Percentiles rank a stretch among this genome's conserved stretches.
Evolutionary conservation across 2,329 filamentous ascomycete species (phyloP).

Genomic region (Diaporthe capsici): DNA sequence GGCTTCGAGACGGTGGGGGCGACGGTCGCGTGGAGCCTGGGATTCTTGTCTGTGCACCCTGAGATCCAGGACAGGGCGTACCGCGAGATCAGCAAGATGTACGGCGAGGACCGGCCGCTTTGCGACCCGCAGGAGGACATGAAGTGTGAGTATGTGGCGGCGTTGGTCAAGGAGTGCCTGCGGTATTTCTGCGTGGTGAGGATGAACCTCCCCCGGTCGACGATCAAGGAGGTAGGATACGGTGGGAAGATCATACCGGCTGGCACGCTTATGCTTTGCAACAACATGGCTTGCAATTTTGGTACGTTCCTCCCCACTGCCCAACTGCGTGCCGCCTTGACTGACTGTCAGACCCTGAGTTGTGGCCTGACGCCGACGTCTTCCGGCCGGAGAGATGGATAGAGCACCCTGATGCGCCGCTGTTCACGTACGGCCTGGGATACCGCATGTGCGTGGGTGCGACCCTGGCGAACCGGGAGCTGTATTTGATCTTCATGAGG

Average conservation of each 20-base stretch:
- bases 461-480: neutral
- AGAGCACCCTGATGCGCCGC: slow-evolving; percentile 5
- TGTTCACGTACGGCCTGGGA: neutral
- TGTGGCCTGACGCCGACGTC: slow-evolving; percentile 1
- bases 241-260: slow-evolving; percentile 71
- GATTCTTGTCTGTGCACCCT: slow-evolving; percentile 69
- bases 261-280: slow-evolving; percentile 57
- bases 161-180: slow-evolving; percentile 73
- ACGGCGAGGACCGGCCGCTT: slow-evolving; percentile 59
- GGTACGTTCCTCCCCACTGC: neutral
- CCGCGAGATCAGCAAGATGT: slow-evolving; percentile 62
- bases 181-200: slow-evolving; percentile 75
- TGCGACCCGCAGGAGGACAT: slow-evolving; percentile 74
- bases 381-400: slow-evolving; percentile 18
- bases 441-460: slow-evolving; percentile 7
- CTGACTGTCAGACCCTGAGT: neutral
- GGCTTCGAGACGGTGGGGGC: slow-evolving; percentile 78
- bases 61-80: slow-evolving; percentile 75
- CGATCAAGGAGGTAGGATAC: slow-evolving; percentile 72
- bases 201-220: slow-evolving; percentile 72
- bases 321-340: neutral
- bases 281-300: slow-evolving; percentile 19
- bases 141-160: slow-evolving; percentile 74
- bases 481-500: slow-evolving; percentile 3
- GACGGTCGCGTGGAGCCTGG: slow-evolving; percentile 75